Base-by-base conservation (phyloP, 2,329 filamentous ascomycete species). In the Botrytis hyacinthi region DNA sequence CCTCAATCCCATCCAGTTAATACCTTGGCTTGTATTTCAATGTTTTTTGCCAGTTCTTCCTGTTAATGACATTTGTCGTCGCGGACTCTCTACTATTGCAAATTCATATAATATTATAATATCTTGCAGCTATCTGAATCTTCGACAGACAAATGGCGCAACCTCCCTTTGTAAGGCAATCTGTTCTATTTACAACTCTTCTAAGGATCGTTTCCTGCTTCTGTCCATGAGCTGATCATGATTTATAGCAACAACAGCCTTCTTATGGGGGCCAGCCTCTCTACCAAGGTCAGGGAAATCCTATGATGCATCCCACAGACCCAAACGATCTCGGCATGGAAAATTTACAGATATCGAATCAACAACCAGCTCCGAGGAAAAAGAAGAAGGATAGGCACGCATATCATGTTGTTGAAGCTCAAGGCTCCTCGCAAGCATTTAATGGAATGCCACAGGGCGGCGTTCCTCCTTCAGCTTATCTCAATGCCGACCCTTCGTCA, bases 341-440 rank as follows among this genome's bases (percentile, higher is more conserved):
- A 18, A 73, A 70, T 73, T 46, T 73, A 54, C 71, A 73, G 65
- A 73, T 73, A 44, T 61, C 66, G 44, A 73, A 70, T 44, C 65
- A 70, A 70, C 71, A 73, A 62, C 54, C 65, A 51, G 74, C 82
- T 82, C 74, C 82, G 82, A 76, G 84, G 90, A 81, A 92, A 86
- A 93, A 95, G 87, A 98, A 97, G 89, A 98, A 97, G 87, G 92
- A 98, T 82, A 90, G 94, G 74, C 95, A 98, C 83, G 95, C 95
- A 76, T 93, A 97, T 82, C 95, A 98, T 82, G 91, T 90, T 57
- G 89, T 98, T 71, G 93, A 95, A 76, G 89, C 92, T 35, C 87
- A 91, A 20, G 89, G 90, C 68, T 90, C 89, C 48, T 89, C 91
- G 9, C 90, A 92, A 79, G 84, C 89, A 18, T 93, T 92, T 83